A percentile compares a stretch with the other conserved stretches of the same genome.
Conservation (phyloP, 2,329 filamentous ascomycete genomes). For the Ascosphaera apis region DNA sequence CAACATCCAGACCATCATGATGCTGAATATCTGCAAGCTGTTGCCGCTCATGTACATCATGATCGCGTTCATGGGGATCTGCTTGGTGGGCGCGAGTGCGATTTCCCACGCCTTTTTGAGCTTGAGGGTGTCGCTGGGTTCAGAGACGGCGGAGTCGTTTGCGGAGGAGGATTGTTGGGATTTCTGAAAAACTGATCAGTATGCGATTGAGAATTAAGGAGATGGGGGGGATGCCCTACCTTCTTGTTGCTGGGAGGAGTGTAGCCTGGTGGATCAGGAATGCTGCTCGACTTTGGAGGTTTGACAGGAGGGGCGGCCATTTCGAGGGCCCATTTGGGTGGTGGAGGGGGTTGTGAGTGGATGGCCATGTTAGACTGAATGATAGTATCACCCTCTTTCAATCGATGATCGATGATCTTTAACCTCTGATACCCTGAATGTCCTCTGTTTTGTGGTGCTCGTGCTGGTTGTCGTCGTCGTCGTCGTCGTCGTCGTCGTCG, state of each 20-base stretch:
- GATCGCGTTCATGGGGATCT: slow-evolving; percentile 90
- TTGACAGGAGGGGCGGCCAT: slow-evolving; percentile 47
- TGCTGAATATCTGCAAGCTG: slow-evolving; percentile 93
- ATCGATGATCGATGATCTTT: no score
- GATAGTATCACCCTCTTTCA: no score
- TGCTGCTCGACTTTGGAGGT: slow-evolving; percentile 37
- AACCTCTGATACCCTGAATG: neutral
- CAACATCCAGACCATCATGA: slow-evolving; percentile 99
- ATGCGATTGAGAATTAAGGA: slow-evolving; percentile 4
- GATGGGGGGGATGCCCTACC: slow-evolving; percentile 18
- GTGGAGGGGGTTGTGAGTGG: slow-evolving; percentile 19
- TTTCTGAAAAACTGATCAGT: slow-evolving; percentile 2
- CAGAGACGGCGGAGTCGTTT: slow-evolving; percentile 27
- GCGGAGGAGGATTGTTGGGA: slow-evolving; percentile 17
- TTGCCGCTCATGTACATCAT: slow-evolving; percentile 99
- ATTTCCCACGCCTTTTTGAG: slow-evolving; percentile 98
- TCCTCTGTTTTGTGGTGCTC: neutral
- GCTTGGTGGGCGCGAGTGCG: slow-evolving; percentile 77
- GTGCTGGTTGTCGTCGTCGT: neutral
- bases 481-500: neutral
- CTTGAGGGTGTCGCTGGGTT: slow-evolving; percentile 88
- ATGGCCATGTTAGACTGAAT: slow-evolving; percentile 4
- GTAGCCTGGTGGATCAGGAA: slow-evolving; percentile 76
- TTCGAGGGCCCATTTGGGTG: slow-evolving; percentile 64
- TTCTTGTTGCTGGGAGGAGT: slow-evolving; percentile 23